Evolutionary conservation across 805 yeast species (phyloP), one percentile per base, ranked within the genome.

Genomic region (Teunomyces barrocoloradensis): DNA sequence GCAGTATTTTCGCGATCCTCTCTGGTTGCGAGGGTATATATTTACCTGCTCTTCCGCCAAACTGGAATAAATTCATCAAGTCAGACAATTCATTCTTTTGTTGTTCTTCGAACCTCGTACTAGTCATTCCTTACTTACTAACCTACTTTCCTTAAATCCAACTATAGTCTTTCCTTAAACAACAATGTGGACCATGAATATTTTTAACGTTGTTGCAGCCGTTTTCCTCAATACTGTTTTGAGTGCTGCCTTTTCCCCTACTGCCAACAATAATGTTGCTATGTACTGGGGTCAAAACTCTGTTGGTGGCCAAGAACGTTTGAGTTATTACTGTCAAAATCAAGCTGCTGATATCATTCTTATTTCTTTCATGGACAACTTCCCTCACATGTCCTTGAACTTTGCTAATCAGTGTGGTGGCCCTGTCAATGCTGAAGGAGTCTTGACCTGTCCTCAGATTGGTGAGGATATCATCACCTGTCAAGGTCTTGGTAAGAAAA

Each of bases 401-500:
- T 47, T 53, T 43, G 54, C 57, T 33, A 46, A 52, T 28, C 52
- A 50, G 17, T 53, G 57, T 29, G 49, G 38, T 27, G 56, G 56
- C 9, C 37, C 47, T 33, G 43, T 27, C 42, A 51, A 52, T 28
- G 15, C 48, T 13, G 51, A 42, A 11, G 56, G 56, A n/a, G 43
- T 45, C 20, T 44, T 51, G 40, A 45, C 45, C 27, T 53, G 57
- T 41, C 53, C 66, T 20, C 52, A 56, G 10, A 65, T 68, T 48
- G 89, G 77, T 18, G 69, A 72, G 34, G 94, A 87, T 56, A 89
- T 90, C 53, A 59, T 74, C 48, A 74, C 82, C 4, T 91, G 97
- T 70, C 97, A 91, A 68, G 58, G 69, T 1, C 60, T 74, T n/a
- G 97, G 96, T 43, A 87, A 87, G 56, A 85, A 83, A 55, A 84